Base-by-base conservation (phyloP, 2,329 filamentous ascomycete species). In the Davidsoniella virescens region DNA sequence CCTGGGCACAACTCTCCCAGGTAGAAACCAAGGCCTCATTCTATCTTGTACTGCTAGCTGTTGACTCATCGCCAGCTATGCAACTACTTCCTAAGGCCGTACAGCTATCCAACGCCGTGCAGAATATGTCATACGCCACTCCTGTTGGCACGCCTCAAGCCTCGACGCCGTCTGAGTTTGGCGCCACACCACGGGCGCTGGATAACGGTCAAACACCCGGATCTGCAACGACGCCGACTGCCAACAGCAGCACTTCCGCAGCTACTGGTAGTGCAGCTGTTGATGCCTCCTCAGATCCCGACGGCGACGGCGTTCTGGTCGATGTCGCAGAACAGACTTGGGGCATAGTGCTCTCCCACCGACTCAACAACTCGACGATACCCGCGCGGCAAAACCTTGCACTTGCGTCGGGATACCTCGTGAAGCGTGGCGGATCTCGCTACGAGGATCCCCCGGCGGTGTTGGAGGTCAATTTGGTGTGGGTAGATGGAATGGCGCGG, bases 241-340 rank as follows among this genome's bases (percentile, higher is more conserved):
- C 59, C 16, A 49, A 58, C 7, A 10, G 7, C 25, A 39, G 26
- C 26, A 33, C 26, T 8, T 33, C 26, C 26, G 26, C 26, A 8
- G 26, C 8, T 9, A 12, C 26, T 33, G 42, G 52, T 57, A n/a
- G 44, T 9, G 47, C 36, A 12, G 56, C 58, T 10, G 63, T 65
- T 2, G 60, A 65, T 2, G 60, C 63, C 14, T 71, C 78, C 18
- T 54, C 61, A 6, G 63, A 66, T 4, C 54, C 59, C 4, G 78
- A 82, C 52, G 69, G 70, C 1, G 83, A 88, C 52, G 76, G 81
- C 1, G 75, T 81, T 17, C 72, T 93, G 9, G 66, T 84, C 16
- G 84, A 92, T 59, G 64, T 76, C 2, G 79, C 78, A 1, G 85
- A 92, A 57, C 82, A 85, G 55, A 82, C 76, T 0, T 90, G 82